Evolutionary conservation across 2,329 filamentous ascomycete genomes (phyloP).

Genomic region (Beauveria medogensis): DNA sequence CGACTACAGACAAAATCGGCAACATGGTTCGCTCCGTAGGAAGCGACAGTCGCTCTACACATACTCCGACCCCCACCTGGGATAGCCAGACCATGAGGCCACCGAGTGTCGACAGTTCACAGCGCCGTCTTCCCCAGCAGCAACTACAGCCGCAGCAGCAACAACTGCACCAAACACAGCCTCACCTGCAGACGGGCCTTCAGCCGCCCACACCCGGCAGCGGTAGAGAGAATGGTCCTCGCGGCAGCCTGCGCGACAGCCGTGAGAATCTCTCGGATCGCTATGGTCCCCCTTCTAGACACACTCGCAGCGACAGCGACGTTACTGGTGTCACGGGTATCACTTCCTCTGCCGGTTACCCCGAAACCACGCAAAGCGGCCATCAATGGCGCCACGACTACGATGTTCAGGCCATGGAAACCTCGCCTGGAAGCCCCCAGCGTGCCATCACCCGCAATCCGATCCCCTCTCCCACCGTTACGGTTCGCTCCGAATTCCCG

Average conservation of each 20-base stretch:
- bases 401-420: constrained; percentile 93
- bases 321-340: constrained; percentile 55
- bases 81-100: constrained; percentile 52
- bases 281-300: constrained; percentile 40
- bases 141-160: constrained; percentile 21
- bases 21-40: constrained; percentile 78
- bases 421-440: constrained; percentile 61
- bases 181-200: not conserved
- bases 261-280: constrained; percentile 41
- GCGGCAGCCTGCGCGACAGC: constrained; percentile 34
- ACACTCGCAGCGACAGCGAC: constrained; percentile 72
- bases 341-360: constrained; percentile 71
- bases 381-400: constrained; percentile 79
- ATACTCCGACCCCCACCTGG: constrained; percentile 60
- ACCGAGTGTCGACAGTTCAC: constrained; percentile 38
- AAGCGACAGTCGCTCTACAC: constrained; percentile 50
- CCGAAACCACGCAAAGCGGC: constrained; percentile 63
- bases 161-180: constrained; percentile 28
- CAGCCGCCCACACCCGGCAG: constrained; percentile 9
- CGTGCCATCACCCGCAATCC: constrained; percentile 69
- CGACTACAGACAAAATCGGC: constrained; percentile 75
- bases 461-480: constrained; percentile 86
- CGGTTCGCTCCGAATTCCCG: constrained; percentile 91
- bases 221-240: constrained; percentile 28
- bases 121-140: constrained; percentile 30